Conservation (phyloP, 768 basidiomycete species). For the Suillus spraguei region DNA sequence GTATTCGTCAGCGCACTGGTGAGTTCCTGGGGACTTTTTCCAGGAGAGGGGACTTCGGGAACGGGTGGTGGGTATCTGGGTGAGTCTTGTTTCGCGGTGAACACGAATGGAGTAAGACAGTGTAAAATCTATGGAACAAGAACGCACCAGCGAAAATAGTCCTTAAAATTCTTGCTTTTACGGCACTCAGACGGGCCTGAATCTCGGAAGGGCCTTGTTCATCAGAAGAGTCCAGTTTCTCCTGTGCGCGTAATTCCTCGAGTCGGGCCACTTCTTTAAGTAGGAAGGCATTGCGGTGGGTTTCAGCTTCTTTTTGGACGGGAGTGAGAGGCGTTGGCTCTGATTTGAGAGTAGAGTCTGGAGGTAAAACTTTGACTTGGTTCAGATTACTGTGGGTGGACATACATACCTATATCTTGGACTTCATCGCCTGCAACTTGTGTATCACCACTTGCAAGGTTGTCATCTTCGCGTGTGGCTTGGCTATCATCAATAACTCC, state of each 20-base stretch:
- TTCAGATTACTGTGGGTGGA: background rate
- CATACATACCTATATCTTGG: background rate
- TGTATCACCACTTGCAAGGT: background rate
- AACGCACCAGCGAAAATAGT: background rate
- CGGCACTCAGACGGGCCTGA: background rate
- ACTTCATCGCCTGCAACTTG: background rate
- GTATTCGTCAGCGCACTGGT: background rate
- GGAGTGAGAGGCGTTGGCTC: background rate
- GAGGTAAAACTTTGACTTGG: background rate
- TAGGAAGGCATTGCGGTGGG: background rate
- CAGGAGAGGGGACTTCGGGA: background rate
- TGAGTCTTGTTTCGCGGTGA: background rate
- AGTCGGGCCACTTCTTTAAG: background rate
- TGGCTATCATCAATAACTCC: background rate
- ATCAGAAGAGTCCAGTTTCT: background rate
- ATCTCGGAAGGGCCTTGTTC: background rate
- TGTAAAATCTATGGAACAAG: background rate
- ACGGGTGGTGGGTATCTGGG: background rate
- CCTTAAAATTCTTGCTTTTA: background rate
- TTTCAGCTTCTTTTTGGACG: constrained; percentile 2
- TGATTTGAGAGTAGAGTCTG: background rate
- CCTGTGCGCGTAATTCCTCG: background rate
- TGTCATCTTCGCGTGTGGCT: background rate
- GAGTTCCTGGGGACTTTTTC: too few species aligned
- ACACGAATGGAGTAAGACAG: background rate